These are phyloP conservation scores for Halteria grandinella DNA, from an alignment of 73 alveolate genomes.

Conservation along the genomic window DNA sequence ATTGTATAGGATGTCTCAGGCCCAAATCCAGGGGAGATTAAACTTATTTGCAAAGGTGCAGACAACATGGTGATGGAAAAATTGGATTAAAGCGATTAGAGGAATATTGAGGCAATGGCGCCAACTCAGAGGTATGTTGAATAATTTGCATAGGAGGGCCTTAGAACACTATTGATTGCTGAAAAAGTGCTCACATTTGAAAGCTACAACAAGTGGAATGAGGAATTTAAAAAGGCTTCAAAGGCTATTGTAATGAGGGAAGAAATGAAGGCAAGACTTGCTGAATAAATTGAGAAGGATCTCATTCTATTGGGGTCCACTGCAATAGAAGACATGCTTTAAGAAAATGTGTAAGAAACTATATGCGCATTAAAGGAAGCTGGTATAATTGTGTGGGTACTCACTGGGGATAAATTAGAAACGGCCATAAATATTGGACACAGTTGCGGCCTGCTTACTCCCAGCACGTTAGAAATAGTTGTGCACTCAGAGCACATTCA, in stretches of 20 bases:
- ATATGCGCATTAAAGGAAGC: slow-evolving; percentile 65
- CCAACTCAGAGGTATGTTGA: background rate
- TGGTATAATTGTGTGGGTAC: slow-evolving; percentile 78
- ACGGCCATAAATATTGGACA: slow-evolving; percentile 89
- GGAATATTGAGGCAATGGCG: slow-evolving; percentile 7
- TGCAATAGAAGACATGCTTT: slow-evolving; percentile 76
- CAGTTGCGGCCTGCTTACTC: slow-evolving; percentile 42
- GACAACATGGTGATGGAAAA: slow-evolving; percentile 70
- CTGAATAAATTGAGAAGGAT: slow-evolving; percentile 59
- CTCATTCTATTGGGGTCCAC: slow-evolving; percentile 76
- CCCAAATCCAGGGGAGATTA: slow-evolving; percentile 43
- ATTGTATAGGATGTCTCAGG: slow-evolving; percentile 68
- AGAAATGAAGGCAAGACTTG: slow-evolving; percentile 43
- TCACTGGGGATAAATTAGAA: slow-evolving; percentile 84
- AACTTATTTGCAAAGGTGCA: slow-evolving; percentile 81
- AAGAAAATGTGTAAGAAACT: slow-evolving; percentile 71
- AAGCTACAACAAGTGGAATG: slow-evolving; percentile 72
- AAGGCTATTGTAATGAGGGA: slow-evolving; percentile 12
- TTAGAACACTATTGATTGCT: slow-evolving; percentile 66
- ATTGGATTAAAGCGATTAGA: background rate
- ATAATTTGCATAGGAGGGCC: slow-evolving; percentile 59
- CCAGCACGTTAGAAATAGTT: slow-evolving; percentile 13
- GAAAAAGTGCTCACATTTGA: slow-evolving; percentile 43
- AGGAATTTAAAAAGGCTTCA: slow-evolving; percentile 63
- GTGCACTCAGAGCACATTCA: slow-evolving; percentile 26